Percentiles rank a stretch among this genome's conserved stretches.
Evolutionary conservation across 352 stramenopile species (phyloP).

Genomic region (Globisporangium barbulae): DNA sequence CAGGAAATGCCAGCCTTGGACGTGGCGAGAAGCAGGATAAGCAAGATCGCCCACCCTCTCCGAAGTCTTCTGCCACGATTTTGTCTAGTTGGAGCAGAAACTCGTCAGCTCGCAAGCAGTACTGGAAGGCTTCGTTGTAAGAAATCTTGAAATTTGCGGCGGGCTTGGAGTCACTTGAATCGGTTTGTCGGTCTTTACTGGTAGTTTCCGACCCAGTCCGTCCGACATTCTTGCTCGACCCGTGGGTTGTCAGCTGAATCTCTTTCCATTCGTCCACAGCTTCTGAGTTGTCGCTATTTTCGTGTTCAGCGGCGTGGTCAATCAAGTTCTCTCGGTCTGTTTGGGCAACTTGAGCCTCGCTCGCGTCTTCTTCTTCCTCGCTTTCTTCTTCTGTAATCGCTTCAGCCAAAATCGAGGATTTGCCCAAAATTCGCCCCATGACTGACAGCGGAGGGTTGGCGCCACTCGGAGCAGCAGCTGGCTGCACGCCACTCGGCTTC

Average conservation of each 20-base stretch:
- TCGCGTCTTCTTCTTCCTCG: conserved; percentile 20
- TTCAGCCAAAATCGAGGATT: conserved; percentile 24
- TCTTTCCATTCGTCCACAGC: conserved; percentile 54
- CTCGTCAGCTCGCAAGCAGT: conserved; percentile 39
- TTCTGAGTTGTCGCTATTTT: conserved; percentile 6
- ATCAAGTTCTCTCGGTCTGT: conserved; percentile 14
- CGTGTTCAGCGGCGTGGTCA: conserved; percentile 7
- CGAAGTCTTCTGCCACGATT: conserved; percentile 58
- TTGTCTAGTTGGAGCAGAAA: conserved; percentile 38
- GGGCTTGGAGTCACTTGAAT: not conserved
- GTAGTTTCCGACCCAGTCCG: not conserved
- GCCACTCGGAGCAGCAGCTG: not conserved
- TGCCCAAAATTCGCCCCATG: conserved; percentile 47
- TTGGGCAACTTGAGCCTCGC: not conserved
- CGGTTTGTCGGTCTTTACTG: not conserved
- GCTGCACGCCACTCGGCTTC: not conserved
- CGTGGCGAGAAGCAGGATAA: conserved; percentile 54
- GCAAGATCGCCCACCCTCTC: conserved; percentile 31
- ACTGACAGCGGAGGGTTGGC: conserved; percentile 23
- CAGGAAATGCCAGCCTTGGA: conserved; percentile 48
- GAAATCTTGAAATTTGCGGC: conserved; percentile 25
- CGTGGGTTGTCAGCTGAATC: conserved; percentile 32
- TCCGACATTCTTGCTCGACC: not conserved
- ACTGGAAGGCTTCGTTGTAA: conserved; percentile 40
- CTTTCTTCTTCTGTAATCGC: conserved; percentile 48